phyloP scores from a whole-genome alignment of 371 early-diverging fungal genomes.

The Mucor indicus region DNA sequence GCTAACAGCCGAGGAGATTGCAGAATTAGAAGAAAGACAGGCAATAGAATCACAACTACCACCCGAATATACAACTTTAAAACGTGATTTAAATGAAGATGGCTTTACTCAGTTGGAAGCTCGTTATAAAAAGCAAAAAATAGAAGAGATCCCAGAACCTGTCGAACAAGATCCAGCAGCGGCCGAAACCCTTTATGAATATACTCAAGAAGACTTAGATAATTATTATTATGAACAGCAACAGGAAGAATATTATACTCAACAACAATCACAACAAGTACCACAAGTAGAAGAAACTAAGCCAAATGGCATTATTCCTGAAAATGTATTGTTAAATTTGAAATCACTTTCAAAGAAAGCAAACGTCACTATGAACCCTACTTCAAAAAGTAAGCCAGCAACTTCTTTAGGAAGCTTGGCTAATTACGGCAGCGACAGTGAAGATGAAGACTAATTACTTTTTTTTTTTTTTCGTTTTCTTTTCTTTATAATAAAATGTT shows the following conservation, averaged over 20 bases:
- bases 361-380: background rate
- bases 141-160: constrained; percentile 20
- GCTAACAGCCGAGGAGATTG: constrained; percentile 48
- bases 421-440: constrained; percentile 48
- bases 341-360: constrained; percentile 23
- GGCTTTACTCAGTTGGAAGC: constrained; percentile 37
- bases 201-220: constrained; percentile 22
- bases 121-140: constrained; percentile 35
- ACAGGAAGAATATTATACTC: constrained; percentile 8
- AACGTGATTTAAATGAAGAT: constrained; percentile 37
- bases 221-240: constrained; percentile 14
- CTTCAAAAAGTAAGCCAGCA: background rate
- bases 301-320: constrained; percentile 35
- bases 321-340: constrained; percentile 29
- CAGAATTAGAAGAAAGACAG: constrained; percentile 51
- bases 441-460: constrained; percentile 13
- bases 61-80: constrained; percentile 41
- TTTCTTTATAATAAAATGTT: constrained; percentile 3
- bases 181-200: constrained; percentile 24
- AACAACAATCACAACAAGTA: constrained; percentile 4
- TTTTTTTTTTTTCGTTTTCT: constrained; percentile 3
- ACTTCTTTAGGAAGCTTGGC: constrained; percentile 28
- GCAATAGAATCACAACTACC: constrained; percentile 71
- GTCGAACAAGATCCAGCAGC: constrained; percentile 16
- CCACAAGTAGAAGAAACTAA: constrained; percentile 12